Conservation (phyloP, 2,329 filamentous ascomycete genomes). For the Aspergillus ibericus region DNA sequence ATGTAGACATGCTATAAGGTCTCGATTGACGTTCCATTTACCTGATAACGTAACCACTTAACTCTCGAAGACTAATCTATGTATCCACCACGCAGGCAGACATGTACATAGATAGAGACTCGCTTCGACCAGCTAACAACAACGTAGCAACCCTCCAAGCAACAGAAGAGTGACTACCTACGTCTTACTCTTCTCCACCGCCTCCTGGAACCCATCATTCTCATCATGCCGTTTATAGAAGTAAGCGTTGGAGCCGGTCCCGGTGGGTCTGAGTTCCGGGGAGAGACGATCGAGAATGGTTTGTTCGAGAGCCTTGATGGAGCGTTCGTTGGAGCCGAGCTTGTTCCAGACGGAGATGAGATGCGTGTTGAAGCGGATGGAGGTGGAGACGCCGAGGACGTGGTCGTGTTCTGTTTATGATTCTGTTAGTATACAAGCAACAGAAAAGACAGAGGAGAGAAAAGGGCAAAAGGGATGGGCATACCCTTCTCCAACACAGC, state of each 20-base stretch:
- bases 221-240: slow-evolving; percentile 89
- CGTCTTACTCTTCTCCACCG: slow-evolving; percentile 12
- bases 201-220: slow-evolving; percentile 74
- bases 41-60: too few relatives aligned
- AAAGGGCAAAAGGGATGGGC: slow-evolving; percentile 36
- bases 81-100: too few relatives aligned
- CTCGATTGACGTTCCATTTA: too few relatives aligned
- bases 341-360: slow-evolving; percentile 94
- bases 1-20: too few relatives aligned
- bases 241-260: slow-evolving; percentile 44
- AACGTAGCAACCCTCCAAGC: too few relatives aligned
- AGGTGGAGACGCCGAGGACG: slow-evolving; percentile 83
- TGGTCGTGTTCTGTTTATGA: slow-evolving; percentile 67
- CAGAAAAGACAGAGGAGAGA: not conserved
- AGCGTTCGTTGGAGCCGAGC: slow-evolving; percentile 75
- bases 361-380: slow-evolving; percentile 83
- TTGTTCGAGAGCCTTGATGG: slow-evolving; percentile 71
- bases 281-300: slow-evolving; percentile 74
- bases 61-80: too few relatives aligned
- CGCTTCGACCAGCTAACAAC: too few relatives aligned
- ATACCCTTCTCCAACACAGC: slow-evolving; percentile 76
- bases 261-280: slow-evolving; percentile 69
- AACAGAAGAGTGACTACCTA: not conserved
- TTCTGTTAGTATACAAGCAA: not conserved
- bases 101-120: too few relatives aligned